Evolutionary conservation across 2,329 filamentous ascomycete genomes (phyloP).

Genomic region (Neonectria magnoliae): DNA sequence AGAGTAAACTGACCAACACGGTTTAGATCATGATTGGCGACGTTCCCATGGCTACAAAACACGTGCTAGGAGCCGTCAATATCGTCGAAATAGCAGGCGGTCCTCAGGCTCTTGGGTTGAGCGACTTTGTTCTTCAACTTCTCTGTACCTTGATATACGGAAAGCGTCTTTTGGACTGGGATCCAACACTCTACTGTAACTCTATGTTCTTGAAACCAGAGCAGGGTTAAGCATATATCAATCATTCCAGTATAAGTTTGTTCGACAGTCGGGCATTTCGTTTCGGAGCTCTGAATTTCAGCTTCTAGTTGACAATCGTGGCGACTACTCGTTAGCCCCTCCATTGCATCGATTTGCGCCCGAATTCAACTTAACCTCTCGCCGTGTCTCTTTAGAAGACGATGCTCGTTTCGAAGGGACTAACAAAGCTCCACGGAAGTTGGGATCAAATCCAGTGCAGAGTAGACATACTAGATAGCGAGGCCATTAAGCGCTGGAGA

Average conservation of each 20-base stretch:
- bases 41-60: conserved; percentile 17
- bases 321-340: too few species aligned
- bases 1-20: background rate
- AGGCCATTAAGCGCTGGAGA: too few species aligned
- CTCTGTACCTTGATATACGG: conserved; percentile 16
- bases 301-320: too few species aligned
- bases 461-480: too few species aligned
- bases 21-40: conserved; percentile 23
- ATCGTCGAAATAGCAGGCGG: conserved; percentile 21
- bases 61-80: conserved; percentile 14
- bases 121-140: conserved; percentile 12
- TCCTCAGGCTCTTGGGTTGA: conserved; percentile 10
- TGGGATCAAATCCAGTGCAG: too few species aligned
- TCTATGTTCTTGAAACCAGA: conserved; percentile 4
- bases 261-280: too few species aligned
- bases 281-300: too few species aligned
- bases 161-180: conserved; percentile 8
- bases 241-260: background rate
- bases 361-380: too few species aligned
- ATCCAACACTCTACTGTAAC: background rate
- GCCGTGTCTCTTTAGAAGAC: too few species aligned
- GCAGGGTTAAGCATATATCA: background rate
- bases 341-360: too few species aligned
- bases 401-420: too few species aligned
- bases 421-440: too few species aligned